Conservation (phyloP, 805 yeast species). For the Allodekkera sacchari region DNA sequence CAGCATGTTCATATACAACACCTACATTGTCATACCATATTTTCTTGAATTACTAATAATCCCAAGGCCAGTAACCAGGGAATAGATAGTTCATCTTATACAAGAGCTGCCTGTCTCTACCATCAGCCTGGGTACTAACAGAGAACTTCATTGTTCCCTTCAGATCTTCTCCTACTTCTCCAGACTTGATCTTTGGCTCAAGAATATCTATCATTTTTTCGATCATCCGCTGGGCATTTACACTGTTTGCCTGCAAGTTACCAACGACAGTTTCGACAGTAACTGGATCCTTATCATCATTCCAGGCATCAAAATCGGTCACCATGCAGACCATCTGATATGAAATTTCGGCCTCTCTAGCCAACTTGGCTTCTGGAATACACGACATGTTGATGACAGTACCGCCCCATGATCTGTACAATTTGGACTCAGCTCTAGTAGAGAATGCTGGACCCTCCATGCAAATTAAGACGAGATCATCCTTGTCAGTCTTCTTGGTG, state of each 20-base stretch:
- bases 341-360: slow-evolving; percentile 93
- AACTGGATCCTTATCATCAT: slow-evolving; percentile 89
- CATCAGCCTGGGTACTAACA: slow-evolving; percentile 69
- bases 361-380: slow-evolving; percentile 94
- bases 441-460: slow-evolving; percentile 99
- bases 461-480: slow-evolving; percentile 79
- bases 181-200: slow-evolving; percentile 50
- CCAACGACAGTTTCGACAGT: slow-evolving; percentile 97
- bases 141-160: slow-evolving; percentile 71
- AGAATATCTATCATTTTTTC: slow-evolving; percentile 58
- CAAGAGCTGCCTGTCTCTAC: slow-evolving; percentile 63
- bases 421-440: slow-evolving; percentile 89
- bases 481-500: slow-evolving; percentile 52
- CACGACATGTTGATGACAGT: slow-evolving; percentile 95
- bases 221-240: slow-evolving; percentile 76
- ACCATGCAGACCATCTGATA: slow-evolving; percentile 99
- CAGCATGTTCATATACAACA: too few species aligned
- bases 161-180: slow-evolving; percentile 62
- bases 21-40: too few species aligned
- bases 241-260: slow-evolving; percentile 77
- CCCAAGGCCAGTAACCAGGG: slow-evolving; percentile 80
- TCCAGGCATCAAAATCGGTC: slow-evolving; percentile 99
- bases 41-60: too few species aligned
- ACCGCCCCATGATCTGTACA: slow-evolving; percentile 86
- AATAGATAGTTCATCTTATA: slow-evolving; percentile 78